These are phyloP conservation scores for Camellia lanceoleosa DNA, from an alignment of 148 eudicot genomes.

Conservation along the genomic window DNA sequence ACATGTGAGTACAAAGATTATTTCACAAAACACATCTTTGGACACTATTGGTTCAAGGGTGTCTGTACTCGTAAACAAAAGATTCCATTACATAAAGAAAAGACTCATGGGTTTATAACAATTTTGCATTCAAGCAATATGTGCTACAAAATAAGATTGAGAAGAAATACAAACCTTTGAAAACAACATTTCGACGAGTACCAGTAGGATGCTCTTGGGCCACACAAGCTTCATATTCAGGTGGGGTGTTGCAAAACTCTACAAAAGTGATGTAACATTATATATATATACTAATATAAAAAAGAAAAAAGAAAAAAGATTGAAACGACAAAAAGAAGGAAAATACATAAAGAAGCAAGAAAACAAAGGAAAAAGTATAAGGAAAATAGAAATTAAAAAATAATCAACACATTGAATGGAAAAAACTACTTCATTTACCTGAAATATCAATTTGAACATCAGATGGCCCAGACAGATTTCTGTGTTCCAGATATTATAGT, in stretches of 20 bases:
- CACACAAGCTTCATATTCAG: constrained; percentile 31
- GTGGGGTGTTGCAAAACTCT: constrained; percentile 47
- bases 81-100: not conserved
- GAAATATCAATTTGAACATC: constrained; percentile 36
- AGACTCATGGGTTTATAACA: not conserved
- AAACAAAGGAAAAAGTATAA: not conserved
- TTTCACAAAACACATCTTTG: not conserved
- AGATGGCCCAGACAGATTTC: constrained; percentile 38
- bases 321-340: not conserved
- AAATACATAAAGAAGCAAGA: not conserved
- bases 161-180: constrained; percentile 53
- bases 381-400: not conserved
- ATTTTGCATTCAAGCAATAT: not conserved
- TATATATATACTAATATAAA: not conserved
- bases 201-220: constrained; percentile 38
- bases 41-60: not conserved
- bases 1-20: not conserved
- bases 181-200: constrained; percentile 52
- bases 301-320: not conserved
- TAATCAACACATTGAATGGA: not conserved
- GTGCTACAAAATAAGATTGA: not conserved
- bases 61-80: not conserved
- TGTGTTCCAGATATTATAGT: constrained; percentile 20
- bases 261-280: constrained; percentile 1
- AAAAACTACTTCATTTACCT: constrained; percentile 34